A percentile compares a stretch with the other conserved stretches of the same genome.
Conservation (phyloP, 805 yeast species). For the Vanderwaltozyma tropicalis region DNA sequence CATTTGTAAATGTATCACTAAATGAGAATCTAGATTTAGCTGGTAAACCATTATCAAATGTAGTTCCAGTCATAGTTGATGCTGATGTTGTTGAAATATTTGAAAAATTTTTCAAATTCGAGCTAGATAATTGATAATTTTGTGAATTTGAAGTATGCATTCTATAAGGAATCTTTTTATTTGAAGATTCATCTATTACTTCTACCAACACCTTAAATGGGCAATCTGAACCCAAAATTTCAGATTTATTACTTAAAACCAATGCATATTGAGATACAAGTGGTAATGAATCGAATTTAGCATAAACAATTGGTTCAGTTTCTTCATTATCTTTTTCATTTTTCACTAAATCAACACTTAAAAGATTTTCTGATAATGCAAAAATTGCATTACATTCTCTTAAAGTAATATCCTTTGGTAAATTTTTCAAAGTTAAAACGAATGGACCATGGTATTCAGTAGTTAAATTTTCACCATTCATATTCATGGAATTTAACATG, state of each 20-base stretch:
- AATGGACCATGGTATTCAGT: constrained; percentile 13
- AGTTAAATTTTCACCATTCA: constrained; percentile 9
- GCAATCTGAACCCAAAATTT: constrained; percentile 40
- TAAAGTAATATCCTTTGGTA: constrained; percentile 52
- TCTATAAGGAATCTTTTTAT: constrained; percentile 18
- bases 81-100: constrained; percentile 8
- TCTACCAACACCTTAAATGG: constrained; percentile 34
- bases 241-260: constrained; percentile 31
- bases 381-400: constrained; percentile 63
- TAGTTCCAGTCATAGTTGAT: constrained; percentile 4
- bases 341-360: constrained; percentile 38
- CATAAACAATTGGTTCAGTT: constrained; percentile 2
- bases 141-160: constrained; percentile 1
- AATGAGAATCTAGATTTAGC: constrained; percentile 62
- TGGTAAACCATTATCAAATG: constrained; percentile 35
- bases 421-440: constrained; percentile 38
- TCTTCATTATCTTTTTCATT: constrained; percentile 16
- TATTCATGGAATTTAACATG: constrained; percentile 21
- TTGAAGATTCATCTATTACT: constrained; percentile 28
- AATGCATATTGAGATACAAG: constrained; percentile 36
- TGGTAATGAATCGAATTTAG: constrained; percentile 34
- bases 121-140: constrained; percentile 3
- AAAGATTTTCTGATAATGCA: constrained; percentile 56
- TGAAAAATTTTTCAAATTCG: constrained; percentile 2
- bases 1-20: constrained; percentile 48